phyloP scores from a whole-genome alignment of 352 stramenopile species.

The Globisporangium iwayamae region DNA sequence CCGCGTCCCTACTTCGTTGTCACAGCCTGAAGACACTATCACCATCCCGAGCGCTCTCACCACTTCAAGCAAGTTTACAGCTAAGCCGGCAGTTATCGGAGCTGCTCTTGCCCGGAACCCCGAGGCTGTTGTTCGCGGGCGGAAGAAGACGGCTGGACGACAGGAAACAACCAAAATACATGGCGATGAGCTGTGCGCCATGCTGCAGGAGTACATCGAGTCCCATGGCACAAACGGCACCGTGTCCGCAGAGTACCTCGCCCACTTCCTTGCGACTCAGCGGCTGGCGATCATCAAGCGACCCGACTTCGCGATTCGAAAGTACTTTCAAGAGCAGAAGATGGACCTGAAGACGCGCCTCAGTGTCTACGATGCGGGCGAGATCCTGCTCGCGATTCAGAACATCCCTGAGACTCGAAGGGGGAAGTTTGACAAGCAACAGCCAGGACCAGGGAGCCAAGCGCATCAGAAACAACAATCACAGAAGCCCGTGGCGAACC shows the following conservation, averaged over 20 bases:
- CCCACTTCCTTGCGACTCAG: constrained; percentile 34
- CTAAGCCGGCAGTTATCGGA: constrained; percentile 22
- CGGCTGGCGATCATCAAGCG: constrained; percentile 30
- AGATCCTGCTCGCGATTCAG: constrained; percentile 21
- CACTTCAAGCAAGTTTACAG: constrained; percentile 16
- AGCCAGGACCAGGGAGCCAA: not conserved
- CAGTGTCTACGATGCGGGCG: constrained; percentile 21
- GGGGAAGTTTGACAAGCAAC: constrained; percentile 15
- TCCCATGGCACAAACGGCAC: constrained; percentile 29
- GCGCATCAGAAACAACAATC: constrained; percentile 16
- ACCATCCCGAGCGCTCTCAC: constrained; percentile 22
- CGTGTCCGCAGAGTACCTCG: constrained; percentile 35
- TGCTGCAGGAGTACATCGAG: constrained; percentile 40
- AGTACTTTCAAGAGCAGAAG: constrained; percentile 30
- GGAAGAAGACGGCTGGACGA: constrained; percentile 10
- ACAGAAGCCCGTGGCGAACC: constrained; percentile 22
- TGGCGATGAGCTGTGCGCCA: constrained; percentile 28
- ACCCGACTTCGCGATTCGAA: constrained; percentile 28
- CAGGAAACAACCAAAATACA: constrained; percentile 10
- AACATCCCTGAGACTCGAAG: constrained; percentile 7
- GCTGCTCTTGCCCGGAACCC: constrained; percentile 8
- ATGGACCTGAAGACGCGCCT: constrained; percentile 24
- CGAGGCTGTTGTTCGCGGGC: not conserved
- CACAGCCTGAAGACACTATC: constrained; percentile 8
- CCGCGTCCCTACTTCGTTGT: not conserved